A percentile compares a stretch with the other conserved stretches of the same genome.
Evolutionary conservation across 768 basidiomycete species (phyloP).

Genomic region (Lactifluus hygrophoroides): DNA sequence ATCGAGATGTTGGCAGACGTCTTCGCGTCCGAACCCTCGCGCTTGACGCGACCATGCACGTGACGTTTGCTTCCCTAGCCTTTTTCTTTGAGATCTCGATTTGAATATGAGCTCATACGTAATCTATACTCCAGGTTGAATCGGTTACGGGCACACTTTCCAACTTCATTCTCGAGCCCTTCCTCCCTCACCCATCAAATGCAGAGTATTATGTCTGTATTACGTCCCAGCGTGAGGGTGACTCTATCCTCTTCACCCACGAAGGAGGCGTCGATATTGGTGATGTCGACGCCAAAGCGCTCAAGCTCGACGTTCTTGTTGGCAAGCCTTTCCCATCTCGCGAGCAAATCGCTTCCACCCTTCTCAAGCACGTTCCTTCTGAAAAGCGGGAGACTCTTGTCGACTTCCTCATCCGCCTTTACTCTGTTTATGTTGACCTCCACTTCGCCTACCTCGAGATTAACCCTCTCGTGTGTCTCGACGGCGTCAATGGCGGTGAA

Average conservation of each 20-base stretch:
- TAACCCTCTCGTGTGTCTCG: slow-evolving; percentile 94
- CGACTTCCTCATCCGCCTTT: slow-evolving; percentile 91
- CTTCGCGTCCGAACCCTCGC: not conserved
- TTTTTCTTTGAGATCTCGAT: not conserved
- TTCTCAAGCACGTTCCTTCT: slow-evolving; percentile 77
- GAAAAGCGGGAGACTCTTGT: slow-evolving; percentile 85
- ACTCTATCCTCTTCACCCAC: slow-evolving; percentile 96
- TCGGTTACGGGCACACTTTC: slow-evolving; percentile 88
- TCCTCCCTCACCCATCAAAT: slow-evolving; percentile 88
- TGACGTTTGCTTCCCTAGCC: slow-evolving; percentile 12
- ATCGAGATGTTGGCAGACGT: not conserved
- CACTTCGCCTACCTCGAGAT: slow-evolving; percentile 99
- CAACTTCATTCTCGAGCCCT: slow-evolving; percentile 99
- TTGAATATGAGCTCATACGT: not conserved
- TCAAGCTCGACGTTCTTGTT: slow-evolving; percentile 80
- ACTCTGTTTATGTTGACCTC: slow-evolving; percentile 96
- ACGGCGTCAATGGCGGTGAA: slow-evolving; percentile 58
- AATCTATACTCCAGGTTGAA: slow-evolving; percentile 57
- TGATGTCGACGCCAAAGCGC: slow-evolving; percentile 95
- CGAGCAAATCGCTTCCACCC: slow-evolving; percentile 59
- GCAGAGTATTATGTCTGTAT: slow-evolving; percentile 99
- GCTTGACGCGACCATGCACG: slow-evolving; percentile 13
- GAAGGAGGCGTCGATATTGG: slow-evolving; percentile 99
- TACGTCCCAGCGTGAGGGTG: slow-evolving; percentile 89
- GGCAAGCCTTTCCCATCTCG: slow-evolving; percentile 73